Percentiles rank a stretch among this genome's conserved stretches.
phyloP scores from a whole-genome alignment of 371 early-diverging fungal genomes.

The Syncephalis fuscata region DNA sequence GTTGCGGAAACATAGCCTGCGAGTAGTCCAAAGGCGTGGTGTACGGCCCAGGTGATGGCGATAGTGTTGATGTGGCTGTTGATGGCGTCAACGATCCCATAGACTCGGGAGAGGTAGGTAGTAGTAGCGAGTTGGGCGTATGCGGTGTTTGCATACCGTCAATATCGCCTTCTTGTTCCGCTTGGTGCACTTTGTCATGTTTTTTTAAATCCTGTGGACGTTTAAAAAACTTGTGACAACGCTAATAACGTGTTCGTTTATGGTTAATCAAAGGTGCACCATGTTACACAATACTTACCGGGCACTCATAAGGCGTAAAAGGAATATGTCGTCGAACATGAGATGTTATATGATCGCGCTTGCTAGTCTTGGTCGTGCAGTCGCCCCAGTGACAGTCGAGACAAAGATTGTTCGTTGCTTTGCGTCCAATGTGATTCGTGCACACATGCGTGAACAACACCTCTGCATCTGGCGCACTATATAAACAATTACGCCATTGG shows the following conservation, averaged over 20 bases:
- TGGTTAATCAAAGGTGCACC: background rate
- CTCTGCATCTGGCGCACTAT: constrained; percentile 54
- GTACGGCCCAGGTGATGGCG: background rate
- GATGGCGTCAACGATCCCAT: background rate
- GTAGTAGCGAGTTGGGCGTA: background rate
- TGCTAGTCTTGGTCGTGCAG: constrained; percentile 52
- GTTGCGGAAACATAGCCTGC: background rate
- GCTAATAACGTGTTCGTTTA: constrained; percentile 11
- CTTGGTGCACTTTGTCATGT: constrained; percentile 72
- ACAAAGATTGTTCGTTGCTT: constrained; percentile 70
- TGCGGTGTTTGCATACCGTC: constrained; percentile 2
- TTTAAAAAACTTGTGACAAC: constrained; percentile 76
- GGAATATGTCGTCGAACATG: constrained; percentile 85
- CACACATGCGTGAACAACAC: constrained; percentile 67
- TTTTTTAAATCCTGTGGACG: constrained; percentile 89
- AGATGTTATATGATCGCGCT: constrained; percentile 88
- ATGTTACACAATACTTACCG: constrained; percentile 12
- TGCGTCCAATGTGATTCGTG: constrained; percentile 83
- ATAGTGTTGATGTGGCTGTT: background rate
- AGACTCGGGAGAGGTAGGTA: background rate
- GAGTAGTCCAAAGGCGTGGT: background rate
- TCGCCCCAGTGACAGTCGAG: constrained; percentile 76
- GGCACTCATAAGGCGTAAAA: constrained; percentile 75
- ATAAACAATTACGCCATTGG: constrained; percentile 26
- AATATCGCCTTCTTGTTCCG: constrained; percentile 11